phyloP scores from a whole-genome alignment of 768 basidiomycete genomes.

The Leccinum ochraceum region DNA sequence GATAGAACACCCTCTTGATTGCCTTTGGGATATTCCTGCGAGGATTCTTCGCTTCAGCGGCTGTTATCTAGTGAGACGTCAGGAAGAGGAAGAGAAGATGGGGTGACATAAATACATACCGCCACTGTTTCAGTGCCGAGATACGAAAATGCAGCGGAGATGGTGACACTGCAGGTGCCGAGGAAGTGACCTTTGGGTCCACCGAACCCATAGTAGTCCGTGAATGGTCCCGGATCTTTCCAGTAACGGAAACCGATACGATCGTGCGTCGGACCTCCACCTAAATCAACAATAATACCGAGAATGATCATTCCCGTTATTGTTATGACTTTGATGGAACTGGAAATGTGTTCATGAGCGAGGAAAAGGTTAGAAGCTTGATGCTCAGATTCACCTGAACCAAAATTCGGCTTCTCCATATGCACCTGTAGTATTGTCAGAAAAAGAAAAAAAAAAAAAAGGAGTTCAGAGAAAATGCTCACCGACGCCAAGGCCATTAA shows the following conservation, averaged over 20 bases:
- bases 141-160: slow-evolving; percentile 57
- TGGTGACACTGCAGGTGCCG: slow-evolving; percentile 53
- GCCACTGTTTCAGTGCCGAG: slow-evolving; percentile 57
- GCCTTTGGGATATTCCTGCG: slow-evolving; percentile 42
- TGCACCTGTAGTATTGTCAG: slow-evolving; percentile 19
- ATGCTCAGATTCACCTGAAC: slow-evolving; percentile 35
- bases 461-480: neutral
- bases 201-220: slow-evolving; percentile 38
- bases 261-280: slow-evolving; percentile 54
- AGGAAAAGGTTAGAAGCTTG: neutral
- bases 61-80: slow-evolving; percentile 35
- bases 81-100: neutral
- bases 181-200: slow-evolving; percentile 54
- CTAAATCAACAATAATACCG: slow-evolving; percentile 48
- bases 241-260: slow-evolving; percentile 48
- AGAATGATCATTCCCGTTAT: slow-evolving; percentile 43
- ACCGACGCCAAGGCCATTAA: slow-evolving; percentile 46
- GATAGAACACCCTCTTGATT: slow-evolving; percentile 45
- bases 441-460: neutral
- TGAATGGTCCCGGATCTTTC: slow-evolving; percentile 56
- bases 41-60: slow-evolving; percentile 53
- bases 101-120: slow-evolving; percentile 22
- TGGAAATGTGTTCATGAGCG: slow-evolving; percentile 11
- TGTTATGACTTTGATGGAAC: slow-evolving; percentile 52
- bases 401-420: slow-evolving; percentile 49